Evolutionary conservation across 306 rosid genomes (phyloP).

Genomic region (Cajanus cajan): DNA sequence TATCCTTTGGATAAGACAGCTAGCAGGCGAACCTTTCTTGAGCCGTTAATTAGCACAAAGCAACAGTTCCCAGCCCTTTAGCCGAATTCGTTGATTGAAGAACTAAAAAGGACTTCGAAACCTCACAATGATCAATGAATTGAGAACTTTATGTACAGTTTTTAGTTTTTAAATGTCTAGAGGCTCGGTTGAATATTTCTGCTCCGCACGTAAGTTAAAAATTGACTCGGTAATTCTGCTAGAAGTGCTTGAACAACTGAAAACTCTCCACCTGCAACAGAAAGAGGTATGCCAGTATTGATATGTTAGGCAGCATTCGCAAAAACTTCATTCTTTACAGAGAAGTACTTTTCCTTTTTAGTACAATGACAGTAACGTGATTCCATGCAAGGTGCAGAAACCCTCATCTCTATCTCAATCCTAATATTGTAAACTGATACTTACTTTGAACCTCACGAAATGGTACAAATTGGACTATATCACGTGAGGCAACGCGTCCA

Average conservation of each 20-base stretch:
- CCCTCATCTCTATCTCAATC: background rate
- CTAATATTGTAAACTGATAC: constrained; percentile 11
- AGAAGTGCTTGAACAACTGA: constrained; percentile 81
- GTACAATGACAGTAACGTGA: no score
- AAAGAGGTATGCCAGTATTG: background rate
- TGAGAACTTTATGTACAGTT: constrained; percentile 33
- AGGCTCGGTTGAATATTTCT: constrained; percentile 64
- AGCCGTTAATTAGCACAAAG: constrained; percentile 1
- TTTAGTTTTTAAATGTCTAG: constrained; percentile 38
- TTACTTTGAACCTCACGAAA: constrained; percentile 74
- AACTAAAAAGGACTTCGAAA: background rate
- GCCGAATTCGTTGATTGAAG: background rate
- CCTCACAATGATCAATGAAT: constrained; percentile 24
- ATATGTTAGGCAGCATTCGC: constrained; percentile 11
- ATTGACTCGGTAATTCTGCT: constrained; percentile 81
- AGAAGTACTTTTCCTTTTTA: no score
- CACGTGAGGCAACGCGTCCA: constrained; percentile 81
- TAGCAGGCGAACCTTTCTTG: background rate
- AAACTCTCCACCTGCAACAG: constrained; percentile 59
- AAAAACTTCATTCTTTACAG: background rate
- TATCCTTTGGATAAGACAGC: background rate
- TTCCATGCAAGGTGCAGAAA: no score
- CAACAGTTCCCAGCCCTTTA: constrained; percentile 3
- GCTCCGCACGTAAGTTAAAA: constrained; percentile 71
- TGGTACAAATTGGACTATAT: constrained; percentile 80